A percentile compares a stretch with the other conserved stretches of the same genome.
Conservation (phyloP, 192 early-diverging fungal species). For the Rhizoclosmatium sp. region DNA sequence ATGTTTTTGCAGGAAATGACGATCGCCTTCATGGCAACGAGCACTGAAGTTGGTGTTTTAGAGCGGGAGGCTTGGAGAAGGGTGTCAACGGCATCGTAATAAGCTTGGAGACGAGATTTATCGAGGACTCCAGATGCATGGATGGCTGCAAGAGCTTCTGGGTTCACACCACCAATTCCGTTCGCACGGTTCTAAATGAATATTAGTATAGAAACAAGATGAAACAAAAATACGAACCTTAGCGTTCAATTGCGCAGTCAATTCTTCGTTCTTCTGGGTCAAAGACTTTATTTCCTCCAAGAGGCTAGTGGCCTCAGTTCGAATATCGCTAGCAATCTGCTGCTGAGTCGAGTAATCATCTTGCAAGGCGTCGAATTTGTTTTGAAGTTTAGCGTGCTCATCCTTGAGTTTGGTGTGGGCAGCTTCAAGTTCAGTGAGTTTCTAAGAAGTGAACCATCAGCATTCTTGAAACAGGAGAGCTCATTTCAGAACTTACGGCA, state of each 20-base stretch:
- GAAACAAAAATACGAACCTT: not conserved
- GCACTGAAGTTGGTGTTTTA: conserved; percentile 72
- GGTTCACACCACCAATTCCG: not conserved
- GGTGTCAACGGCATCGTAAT: conserved; percentile 85
- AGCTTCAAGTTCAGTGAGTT: conserved; percentile 35
- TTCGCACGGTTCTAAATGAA: not conserved
- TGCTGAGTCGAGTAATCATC: conserved; percentile 79
- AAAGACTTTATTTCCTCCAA: conserved; percentile 73
- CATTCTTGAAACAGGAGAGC: not conserved
- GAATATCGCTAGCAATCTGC: conserved; percentile 75
- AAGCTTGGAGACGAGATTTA: conserved; percentile 71
- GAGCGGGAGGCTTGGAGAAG: conserved; percentile 79
- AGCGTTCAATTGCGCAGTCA: conserved; percentile 50
- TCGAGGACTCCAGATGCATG: conserved; percentile 68
- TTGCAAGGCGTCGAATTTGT: conserved; percentile 69
- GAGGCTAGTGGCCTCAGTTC: conserved; percentile 72
- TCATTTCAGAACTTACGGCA: not conserved
- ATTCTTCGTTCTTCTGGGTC: conserved; percentile 68
- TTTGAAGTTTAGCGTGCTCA: conserved; percentile 57
- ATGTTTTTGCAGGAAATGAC: conserved; percentile 85
- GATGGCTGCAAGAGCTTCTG: not conserved
- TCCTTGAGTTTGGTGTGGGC: conserved; percentile 48
- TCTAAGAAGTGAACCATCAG: not conserved
- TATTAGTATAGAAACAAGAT: not conserved
- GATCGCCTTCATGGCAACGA: conserved; percentile 86